Evolutionary conservation across 1,284 basidiomycete genomes (phyloP), one percentile per base, ranked within the genome.

Genomic region (Mycocalia duriaeana): DNA sequence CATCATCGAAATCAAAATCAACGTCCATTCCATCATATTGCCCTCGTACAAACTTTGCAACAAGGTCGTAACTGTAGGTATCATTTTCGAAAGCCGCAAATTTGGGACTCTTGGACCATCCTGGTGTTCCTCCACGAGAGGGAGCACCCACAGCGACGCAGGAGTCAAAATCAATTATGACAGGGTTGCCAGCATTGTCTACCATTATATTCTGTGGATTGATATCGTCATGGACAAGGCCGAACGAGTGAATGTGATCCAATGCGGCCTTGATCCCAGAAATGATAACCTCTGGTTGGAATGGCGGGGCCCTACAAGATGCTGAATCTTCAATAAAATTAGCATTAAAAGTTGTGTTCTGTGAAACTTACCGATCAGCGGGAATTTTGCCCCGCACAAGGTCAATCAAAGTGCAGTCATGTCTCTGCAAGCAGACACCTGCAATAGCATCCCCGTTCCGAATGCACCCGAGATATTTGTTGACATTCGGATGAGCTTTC

Each of bases 191-290:
- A 7, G 39, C 43, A 7, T 53, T 53, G 28, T 50, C 45, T 13
- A 62, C 47, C 51, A 57, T 54, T 42, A 63, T 56, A 26, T 60
- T 61, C 4, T 25, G 25, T 6, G 57, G 56, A 31, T 58, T 61
- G 13, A 64, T 51, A 47, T 60, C 60, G 41, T 57, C 57, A 49
- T 64, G 57, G 14, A 57, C 59, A 25, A 59, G 50, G n/a, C 57
- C 56, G 4, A 59, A 47, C 6, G 50, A 47, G 31, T 58, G 61
- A 23, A 63, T 42, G 40, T 53, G 50, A 11, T 50, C 34, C 11
- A 59, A 40, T 22, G 54, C 58, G 8, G 22, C 37, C 11, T 36
- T 38, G 14, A 63, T 47, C 4, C 52, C 55, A 7, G 42, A 42
- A 14, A 57, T 31, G 5, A 63, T 48, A 2, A 9, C 20, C 7